phyloP scores from a whole-genome alignment of 495 filamentous ascomycete species.

The Trichoderma virens region DNA sequence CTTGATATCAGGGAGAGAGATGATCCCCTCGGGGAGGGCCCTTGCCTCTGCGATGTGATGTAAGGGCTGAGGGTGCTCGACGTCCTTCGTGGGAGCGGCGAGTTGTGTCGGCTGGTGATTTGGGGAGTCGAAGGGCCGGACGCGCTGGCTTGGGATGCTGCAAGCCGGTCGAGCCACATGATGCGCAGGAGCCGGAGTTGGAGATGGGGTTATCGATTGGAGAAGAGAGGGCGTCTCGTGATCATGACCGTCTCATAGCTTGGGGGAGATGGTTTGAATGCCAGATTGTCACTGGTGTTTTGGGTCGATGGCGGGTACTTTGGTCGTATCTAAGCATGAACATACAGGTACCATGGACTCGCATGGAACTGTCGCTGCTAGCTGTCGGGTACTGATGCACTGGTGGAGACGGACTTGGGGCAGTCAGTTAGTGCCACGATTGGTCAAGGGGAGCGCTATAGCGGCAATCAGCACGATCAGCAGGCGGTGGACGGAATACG shows the following conservation, averaged over 20 bases:
- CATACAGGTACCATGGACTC: too few relatives aligned
- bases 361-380: too few relatives aligned
- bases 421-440: not conserved
- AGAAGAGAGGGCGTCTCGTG: not conserved
- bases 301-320: not conserved
- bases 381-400: not conserved
- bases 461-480: too few relatives aligned
- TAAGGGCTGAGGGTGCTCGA: conserved; percentile 49
- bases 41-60: conserved; percentile 48
- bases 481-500: too few relatives aligned
- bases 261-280: not conserved
- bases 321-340: not conserved
- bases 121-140: conserved; percentile 40
- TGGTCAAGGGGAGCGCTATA: not conserved
- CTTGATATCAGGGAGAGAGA: conserved; percentile 59
- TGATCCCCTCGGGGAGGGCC: conserved; percentile 51
- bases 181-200: conserved; percentile 14
- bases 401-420: not conserved
- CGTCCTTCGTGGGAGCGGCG: conserved; percentile 60
- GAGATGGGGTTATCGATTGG: not conserved
- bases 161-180: conserved; percentile 89
- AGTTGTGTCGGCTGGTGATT: conserved; percentile 56
- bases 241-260: conserved; percentile 2
- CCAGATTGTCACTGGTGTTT: not conserved
- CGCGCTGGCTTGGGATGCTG: conserved; percentile 42